These are phyloP conservation scores for Furcasterigmium sp. DNA, from an alignment of 2,329 filamentous ascomycete genomes.

Conservation along the genomic window DNA sequence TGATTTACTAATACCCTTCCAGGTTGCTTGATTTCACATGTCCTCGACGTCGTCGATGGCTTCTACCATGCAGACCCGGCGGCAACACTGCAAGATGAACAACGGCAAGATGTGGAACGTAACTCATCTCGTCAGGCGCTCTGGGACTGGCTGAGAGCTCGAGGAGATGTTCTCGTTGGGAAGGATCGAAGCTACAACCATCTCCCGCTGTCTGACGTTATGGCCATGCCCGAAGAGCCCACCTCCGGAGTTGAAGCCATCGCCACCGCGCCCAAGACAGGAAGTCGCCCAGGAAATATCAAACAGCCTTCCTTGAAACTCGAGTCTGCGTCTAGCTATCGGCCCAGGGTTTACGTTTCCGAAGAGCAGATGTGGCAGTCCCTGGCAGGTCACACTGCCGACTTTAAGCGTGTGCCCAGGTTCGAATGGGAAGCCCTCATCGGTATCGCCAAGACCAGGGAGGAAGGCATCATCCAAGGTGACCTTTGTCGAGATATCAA, in stretches of 20 bases:
- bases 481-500: slow-evolving; percentile 52
- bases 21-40: slow-evolving; percentile 11
- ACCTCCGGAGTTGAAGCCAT: not conserved
- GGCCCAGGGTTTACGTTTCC: slow-evolving; percentile 39
- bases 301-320: too few species aligned
- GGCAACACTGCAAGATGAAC: not conserved
- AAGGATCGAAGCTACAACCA: slow-evolving; percentile 13
- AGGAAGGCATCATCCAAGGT: slow-evolving; percentile 54
- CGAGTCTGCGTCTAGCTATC: too few species aligned
- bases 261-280: too few species aligned
- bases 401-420: slow-evolving; percentile 51
- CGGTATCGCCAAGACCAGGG: slow-evolving; percentile 49
- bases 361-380: slow-evolving; percentile 55
- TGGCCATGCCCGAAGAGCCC: slow-evolving; percentile 7
- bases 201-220: slow-evolving; percentile 11
- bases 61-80: slow-evolving; percentile 7
- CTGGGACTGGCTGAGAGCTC: slow-evolving; percentile 16
- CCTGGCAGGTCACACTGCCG: slow-evolving; percentile 53
- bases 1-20: slow-evolving; percentile 4
- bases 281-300: too few species aligned
- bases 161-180: slow-evolving; percentile 16
- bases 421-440: slow-evolving; percentile 56
- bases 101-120: not conserved
- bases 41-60: slow-evolving; percentile 6
- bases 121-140: slow-evolving; percentile 7